phyloP scores from a whole-genome alignment of 2,329 filamentous ascomycete genomes.

The Claviceps purpurea region DNA sequence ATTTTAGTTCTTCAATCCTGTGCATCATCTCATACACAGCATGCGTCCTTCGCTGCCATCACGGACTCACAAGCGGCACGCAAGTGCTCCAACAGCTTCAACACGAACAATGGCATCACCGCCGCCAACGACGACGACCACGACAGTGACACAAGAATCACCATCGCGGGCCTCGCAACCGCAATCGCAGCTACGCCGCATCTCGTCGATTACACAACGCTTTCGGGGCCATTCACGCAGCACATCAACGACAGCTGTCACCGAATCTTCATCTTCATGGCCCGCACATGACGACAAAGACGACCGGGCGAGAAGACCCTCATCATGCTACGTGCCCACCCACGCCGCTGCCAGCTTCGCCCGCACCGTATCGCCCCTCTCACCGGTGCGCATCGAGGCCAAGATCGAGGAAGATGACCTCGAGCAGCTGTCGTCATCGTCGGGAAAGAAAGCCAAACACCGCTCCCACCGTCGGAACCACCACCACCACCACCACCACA shows the following conservation, averaged over 20 bases:
- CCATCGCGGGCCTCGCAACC: not conserved
- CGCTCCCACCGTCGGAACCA: too few relatives aligned
- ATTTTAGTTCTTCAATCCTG: too few relatives aligned
- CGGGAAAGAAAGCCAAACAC: not conserved
- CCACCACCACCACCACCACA: too few relatives aligned
- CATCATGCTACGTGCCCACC: constrained; percentile 14
- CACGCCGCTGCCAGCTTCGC: constrained; percentile 19
- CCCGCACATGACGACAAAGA: too few relatives aligned
- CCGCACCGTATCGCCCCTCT: constrained; percentile 8
- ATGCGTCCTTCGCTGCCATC: too few relatives aligned
- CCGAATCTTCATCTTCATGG: too few relatives aligned
- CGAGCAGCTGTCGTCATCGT: not conserved
- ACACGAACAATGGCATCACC: not conserved
- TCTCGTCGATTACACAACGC: constrained; percentile 3
- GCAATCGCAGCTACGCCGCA: constrained; percentile 1
- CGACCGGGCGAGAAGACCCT: not conserved
- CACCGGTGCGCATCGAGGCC: constrained; percentile 10
- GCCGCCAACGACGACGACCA: not conserved
- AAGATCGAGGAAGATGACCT: not conserved
- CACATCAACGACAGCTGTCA: too few relatives aligned
- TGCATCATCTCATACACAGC: too few relatives aligned
- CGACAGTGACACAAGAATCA: not conserved
- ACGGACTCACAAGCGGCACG: not conserved
- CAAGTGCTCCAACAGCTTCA: not conserved
- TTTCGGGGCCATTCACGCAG: not conserved